These are phyloP conservation scores for Ganoderma leucocontextum DNA, from an alignment of 1,284 basidiomycete species.

Conservation along the genomic window DNA sequence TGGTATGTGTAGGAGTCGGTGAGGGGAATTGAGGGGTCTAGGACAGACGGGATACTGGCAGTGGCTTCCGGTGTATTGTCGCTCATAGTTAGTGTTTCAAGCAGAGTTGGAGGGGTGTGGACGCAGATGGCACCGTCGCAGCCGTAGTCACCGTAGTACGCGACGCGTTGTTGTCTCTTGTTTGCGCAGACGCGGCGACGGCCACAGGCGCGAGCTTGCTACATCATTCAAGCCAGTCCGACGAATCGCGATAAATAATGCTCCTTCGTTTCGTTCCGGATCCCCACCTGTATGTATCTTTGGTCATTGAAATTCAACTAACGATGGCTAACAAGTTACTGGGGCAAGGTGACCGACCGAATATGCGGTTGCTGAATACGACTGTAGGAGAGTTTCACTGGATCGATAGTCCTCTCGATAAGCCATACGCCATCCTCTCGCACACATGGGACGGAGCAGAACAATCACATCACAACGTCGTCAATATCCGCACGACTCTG, in stretches of 20 bases:
- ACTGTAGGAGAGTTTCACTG: constrained; percentile 1
- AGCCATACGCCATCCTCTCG: constrained; percentile 8
- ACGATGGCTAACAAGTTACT: not conserved
- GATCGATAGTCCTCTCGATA: constrained; percentile 2
- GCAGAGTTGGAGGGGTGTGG: too few species aligned
- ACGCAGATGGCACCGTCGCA: too few species aligned
- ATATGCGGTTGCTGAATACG: constrained; percentile 13
- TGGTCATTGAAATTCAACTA: not conserved
- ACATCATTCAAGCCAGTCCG: not conserved
- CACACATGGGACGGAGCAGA: constrained; percentile 14
- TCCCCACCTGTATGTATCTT: not conserved
- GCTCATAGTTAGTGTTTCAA: not conserved
- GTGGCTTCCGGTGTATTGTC: constrained; percentile 4
- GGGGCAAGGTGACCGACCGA: not conserved
- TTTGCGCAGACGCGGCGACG: constrained; percentile 9
- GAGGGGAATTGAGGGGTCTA: constrained; percentile 48
- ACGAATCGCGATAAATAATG: not conserved
- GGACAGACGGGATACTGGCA: constrained; percentile 41
- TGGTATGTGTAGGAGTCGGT: constrained; percentile 85
- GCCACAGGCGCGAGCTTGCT: not conserved
- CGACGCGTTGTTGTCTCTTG: constrained; percentile 21
- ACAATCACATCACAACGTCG: constrained; percentile 7
- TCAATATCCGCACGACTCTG: not conserved
- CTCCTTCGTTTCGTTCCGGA: not conserved
- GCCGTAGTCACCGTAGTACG: not conserved